These are phyloP conservation scores for Pseudocercospora crystallina DNA, from an alignment of 2,329 filamentous ascomycete genomes.

Conservation along the genomic window DNA sequence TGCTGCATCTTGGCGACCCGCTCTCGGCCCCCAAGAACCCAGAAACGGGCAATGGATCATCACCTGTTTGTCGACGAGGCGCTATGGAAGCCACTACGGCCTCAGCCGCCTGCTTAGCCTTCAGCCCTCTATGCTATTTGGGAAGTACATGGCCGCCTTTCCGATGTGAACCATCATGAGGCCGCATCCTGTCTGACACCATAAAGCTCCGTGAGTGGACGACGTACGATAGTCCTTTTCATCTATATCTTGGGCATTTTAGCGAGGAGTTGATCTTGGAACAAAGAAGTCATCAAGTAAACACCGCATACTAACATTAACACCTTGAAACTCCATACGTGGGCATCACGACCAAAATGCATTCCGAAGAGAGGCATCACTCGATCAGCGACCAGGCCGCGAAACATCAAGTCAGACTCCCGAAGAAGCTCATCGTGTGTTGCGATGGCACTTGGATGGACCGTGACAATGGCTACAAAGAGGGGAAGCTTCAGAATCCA, in stretches of 20 bases:
- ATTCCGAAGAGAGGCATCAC: slow-evolving; percentile 4
- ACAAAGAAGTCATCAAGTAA: neutral
- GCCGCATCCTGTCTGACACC: neutral
- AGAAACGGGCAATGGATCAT: neutral
- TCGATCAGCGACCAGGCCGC: slow-evolving; percentile 14
- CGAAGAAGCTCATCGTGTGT: slow-evolving; percentile 30
- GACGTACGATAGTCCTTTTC: neutral
- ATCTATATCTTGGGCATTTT: neutral
- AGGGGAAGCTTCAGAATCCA: slow-evolving; percentile 34
- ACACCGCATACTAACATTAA: neutral
- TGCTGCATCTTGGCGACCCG: no score
- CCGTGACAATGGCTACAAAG: slow-evolving; percentile 34
- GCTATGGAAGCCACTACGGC: slow-evolving; percentile 10
- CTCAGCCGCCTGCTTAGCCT: slow-evolving; percentile 2
- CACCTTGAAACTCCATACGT: neutral
- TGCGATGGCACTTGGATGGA: slow-evolving; percentile 39
- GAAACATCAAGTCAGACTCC: slow-evolving; percentile 19
- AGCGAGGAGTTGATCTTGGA: neutral
- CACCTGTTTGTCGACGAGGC: neutral
- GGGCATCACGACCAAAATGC: neutral
- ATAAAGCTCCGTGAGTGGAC: neutral
- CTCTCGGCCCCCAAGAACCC: no score
- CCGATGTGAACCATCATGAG: slow-evolving; percentile 1
- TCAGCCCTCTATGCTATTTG: slow-evolving; percentile 10
- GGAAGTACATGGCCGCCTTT: slow-evolving; percentile 6